Base-by-base conservation (phyloP, 805 yeast species). In the Huiozyma naganishii region DNA sequence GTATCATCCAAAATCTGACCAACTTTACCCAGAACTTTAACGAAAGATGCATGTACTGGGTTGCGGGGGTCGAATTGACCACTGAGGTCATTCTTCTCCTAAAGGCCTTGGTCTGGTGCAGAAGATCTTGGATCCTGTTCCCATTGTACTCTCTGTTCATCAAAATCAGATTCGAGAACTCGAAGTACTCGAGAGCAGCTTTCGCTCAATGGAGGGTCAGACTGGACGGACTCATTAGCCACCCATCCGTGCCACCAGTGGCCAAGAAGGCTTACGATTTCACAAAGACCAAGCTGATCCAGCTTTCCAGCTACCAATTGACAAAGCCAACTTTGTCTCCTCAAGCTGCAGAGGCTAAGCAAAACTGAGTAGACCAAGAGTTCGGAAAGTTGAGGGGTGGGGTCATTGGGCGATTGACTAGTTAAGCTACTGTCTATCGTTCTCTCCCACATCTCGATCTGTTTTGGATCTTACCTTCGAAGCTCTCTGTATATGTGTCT, bases 111-210 rank as follows among this genome's bases (percentile, higher is more conserved):
- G 55, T 79, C n/a, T 80, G 78, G 67, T 72, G 77, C 58, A 70
- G 66, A 52, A 76, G 78, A 55, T 79, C 89, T 32, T 72, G 85
- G 73, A 51, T 78, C 42, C 69, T 77, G 3, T 67, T 83, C 30
- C 54, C 76, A 32, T 57, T 71, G 7, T 82, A 78, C 58, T 58
- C 74, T 9, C 45, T 76, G 9, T 89, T 89, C 67, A 70, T 87
- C 64, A 84, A 84, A 63, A 62, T 82, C 45, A 77, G 95, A 63
- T 84, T 71, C 59, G 94, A 86, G 58, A 79, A 77, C 52, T 82
- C 92, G 3, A 68, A 76, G 29, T 79, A 78, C 67, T 81, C 87
- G 44, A 80, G 85, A 64, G 68, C 74, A 49, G 79, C 77, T 30
- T 69, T 86, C 58, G 78, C 82, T 66, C 68, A 72, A 42, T 68